Percentiles rank a stretch among this genome's conserved stretches.
phyloP scores from a whole-genome alignment of 768 basidiomycete genomes.

The Tylopilus felleus region DNA sequence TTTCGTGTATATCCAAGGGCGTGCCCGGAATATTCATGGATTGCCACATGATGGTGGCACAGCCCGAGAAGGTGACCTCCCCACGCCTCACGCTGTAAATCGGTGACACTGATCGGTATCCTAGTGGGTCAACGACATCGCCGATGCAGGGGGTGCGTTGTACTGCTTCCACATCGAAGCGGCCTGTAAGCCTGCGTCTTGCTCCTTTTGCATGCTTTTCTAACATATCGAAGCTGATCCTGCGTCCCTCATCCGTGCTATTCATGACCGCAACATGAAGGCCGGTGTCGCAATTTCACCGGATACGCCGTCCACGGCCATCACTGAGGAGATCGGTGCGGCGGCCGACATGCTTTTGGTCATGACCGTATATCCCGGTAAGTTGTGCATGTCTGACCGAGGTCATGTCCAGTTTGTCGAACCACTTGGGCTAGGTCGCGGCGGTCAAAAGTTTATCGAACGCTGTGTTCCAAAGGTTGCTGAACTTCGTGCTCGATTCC shows the following conservation, averaged over 20 bases:
- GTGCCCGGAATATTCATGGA: constrained; percentile 99
- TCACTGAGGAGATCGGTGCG: constrained; percentile 80
- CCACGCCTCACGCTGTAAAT: background rate
- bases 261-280: constrained; percentile 83
- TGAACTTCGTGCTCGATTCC: constrained; percentile 87
- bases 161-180: constrained; percentile 99
- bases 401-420: background rate
- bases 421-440: constrained; percentile 53
- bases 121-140: constrained; percentile 96
- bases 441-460: constrained; percentile 95
- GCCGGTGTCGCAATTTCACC: constrained; percentile 97
- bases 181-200: constrained; percentile 52
- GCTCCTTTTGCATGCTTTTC: constrained; percentile 11
- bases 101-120: background rate
- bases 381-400: background rate
- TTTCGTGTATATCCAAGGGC: constrained; percentile 78
- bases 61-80: constrained; percentile 77
- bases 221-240: constrained; percentile 53
- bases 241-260: constrained; percentile 70
- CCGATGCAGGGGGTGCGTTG: constrained; percentile 89
- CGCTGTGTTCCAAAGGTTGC: constrained; percentile 90
- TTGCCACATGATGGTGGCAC: constrained; percentile 99
- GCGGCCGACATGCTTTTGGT: constrained; percentile 94
- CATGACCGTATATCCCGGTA: constrained; percentile 97
- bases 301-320: constrained; percentile 83